A percentile compares a stretch with the other conserved stretches of the same genome.
Conservation (phyloP, 371 early-diverging fungal genomes). For the Mucor lusitanicus region DNA sequence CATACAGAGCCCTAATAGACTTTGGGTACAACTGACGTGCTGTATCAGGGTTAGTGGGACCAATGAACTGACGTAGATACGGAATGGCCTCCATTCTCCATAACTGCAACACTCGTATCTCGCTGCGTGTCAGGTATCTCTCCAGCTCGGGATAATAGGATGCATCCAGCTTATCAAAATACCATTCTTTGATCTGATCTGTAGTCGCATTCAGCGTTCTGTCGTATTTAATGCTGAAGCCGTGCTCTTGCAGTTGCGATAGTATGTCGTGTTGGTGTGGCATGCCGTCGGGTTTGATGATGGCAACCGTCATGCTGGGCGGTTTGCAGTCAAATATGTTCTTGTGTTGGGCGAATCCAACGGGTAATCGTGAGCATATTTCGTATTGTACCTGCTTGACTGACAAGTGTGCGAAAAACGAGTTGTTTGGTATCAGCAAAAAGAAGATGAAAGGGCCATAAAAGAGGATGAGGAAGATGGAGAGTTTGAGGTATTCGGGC, state of each 20-base stretch:
- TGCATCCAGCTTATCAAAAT: slow-evolving; percentile 22
- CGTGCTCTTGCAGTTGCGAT: slow-evolving; percentile 5
- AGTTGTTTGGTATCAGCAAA: slow-evolving; percentile 7
- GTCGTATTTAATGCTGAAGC: slow-evolving; percentile 18
- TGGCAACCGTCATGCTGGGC: slow-evolving; percentile 16
- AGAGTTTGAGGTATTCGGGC: slow-evolving; percentile 6
- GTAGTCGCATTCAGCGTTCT: background rate
- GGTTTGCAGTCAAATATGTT: background rate
- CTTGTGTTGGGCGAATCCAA: background rate
- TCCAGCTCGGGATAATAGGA: slow-evolving; percentile 25
- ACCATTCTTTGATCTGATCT: slow-evolving; percentile 25
- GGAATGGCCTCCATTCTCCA: slow-evolving; percentile 21
- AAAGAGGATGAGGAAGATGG: background rate
- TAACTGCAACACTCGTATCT: slow-evolving; percentile 14
- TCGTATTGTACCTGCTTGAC: background rate
- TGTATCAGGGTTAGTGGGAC: slow-evolving; percentile 28
- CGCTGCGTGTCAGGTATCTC: slow-evolving; percentile 26
- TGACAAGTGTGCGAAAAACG: background rate
- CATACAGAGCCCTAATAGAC: slow-evolving; percentile 30
- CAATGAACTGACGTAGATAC: slow-evolving; percentile 20
- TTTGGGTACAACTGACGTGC: slow-evolving; percentile 18
- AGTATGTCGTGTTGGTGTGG: slow-evolving; percentile 13
- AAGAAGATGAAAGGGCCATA: slow-evolving; percentile 10
- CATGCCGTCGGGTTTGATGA: slow-evolving; percentile 37
- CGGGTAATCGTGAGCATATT: background rate